phyloP scores from a whole-genome alignment of 2,329 filamentous ascomycete genomes.

The Mollisiaceae sp. region DNA sequence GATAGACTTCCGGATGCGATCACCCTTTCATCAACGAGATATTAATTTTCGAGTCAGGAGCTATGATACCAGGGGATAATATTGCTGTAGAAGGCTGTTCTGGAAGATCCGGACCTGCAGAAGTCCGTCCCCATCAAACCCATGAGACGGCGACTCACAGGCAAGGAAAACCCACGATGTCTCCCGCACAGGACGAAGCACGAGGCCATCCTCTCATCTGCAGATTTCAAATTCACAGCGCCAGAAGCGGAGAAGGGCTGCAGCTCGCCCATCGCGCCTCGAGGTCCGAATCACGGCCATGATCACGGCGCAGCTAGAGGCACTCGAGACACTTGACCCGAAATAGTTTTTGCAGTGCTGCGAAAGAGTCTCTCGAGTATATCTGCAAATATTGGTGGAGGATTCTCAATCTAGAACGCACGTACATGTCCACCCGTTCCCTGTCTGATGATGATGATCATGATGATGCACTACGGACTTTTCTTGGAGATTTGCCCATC shows the following conservation, averaged over 20 bases:
- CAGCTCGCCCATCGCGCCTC: conserved; percentile 1
- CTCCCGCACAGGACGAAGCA: not conserved
- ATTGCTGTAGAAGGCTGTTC: conserved; percentile 2
- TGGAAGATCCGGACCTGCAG: not conserved
- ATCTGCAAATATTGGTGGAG: conserved; percentile 11
- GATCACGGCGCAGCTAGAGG: not conserved
- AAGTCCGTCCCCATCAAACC: not conserved
- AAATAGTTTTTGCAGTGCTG: not conserved
- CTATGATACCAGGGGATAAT: not conserved
- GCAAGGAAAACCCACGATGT: conserved; percentile 6
- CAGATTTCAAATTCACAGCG: conserved; percentile 10
- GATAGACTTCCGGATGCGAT: conserved; percentile 16
- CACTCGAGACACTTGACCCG: not conserved
- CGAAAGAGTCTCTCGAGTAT: not conserved
- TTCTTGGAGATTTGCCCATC: not conserved
- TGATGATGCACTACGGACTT: not conserved
- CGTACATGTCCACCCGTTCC: conserved; percentile 6
- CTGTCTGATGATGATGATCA: conserved; percentile 12
- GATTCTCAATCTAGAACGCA: conserved; percentile 6
- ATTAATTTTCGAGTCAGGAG: conserved; percentile 5
- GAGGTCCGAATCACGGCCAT: conserved; percentile 4
- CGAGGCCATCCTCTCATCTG: conserved; percentile 11
- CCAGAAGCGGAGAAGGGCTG: conserved; percentile 13
- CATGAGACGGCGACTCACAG: not conserved
- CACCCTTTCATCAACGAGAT: not conserved